Evolutionary conservation across 305 asterid species (phyloP).

Genomic region (Plantago lanceolata): DNA sequence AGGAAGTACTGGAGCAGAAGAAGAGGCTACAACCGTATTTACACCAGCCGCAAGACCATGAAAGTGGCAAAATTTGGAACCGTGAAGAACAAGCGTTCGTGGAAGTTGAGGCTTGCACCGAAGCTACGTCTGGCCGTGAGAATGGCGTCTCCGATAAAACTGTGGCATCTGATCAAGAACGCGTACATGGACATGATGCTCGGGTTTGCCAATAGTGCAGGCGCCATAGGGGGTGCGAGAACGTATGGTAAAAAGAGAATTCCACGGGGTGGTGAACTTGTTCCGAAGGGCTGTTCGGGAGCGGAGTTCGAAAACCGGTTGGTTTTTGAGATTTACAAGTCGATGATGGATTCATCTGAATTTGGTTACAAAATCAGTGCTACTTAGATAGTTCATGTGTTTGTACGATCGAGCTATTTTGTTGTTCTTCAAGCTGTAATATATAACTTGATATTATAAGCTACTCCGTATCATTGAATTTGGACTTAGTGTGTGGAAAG

Average conservation of each 20-base stretch:
- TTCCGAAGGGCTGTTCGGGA: background rate
- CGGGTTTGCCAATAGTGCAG: conserved; percentile 7
- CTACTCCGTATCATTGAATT: too few species aligned
- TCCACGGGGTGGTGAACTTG: background rate
- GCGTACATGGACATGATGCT: conserved; percentile 2
- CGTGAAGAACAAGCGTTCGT: conserved; percentile 2
- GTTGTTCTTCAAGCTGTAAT: too few species aligned
- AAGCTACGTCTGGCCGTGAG: conserved; percentile 2
- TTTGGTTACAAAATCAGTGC: background rate
- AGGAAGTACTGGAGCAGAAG: background rate
- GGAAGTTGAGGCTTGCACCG: conserved; percentile 9
- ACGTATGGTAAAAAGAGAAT: conserved; percentile 1
- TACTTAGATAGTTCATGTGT: background rate
- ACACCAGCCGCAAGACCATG: background rate
- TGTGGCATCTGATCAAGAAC: conserved; percentile 9
- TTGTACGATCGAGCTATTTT: too few species aligned
- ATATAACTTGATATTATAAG: too few species aligned
- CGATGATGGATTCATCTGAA: conserved; percentile 8
- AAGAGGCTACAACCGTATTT: conserved; percentile 1
- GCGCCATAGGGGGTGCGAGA: background rate
- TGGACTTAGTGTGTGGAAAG: too few species aligned
- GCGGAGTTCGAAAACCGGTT: conserved; percentile 1
- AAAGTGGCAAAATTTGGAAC: conserved; percentile 3
- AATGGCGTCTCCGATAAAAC: background rate
- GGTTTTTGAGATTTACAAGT: conserved; percentile 11